These are phyloP conservation scores for Mycosphaerella sp. DNA, from an alignment of 2,329 filamentous ascomycete genomes.

Conservation along the genomic window DNA sequence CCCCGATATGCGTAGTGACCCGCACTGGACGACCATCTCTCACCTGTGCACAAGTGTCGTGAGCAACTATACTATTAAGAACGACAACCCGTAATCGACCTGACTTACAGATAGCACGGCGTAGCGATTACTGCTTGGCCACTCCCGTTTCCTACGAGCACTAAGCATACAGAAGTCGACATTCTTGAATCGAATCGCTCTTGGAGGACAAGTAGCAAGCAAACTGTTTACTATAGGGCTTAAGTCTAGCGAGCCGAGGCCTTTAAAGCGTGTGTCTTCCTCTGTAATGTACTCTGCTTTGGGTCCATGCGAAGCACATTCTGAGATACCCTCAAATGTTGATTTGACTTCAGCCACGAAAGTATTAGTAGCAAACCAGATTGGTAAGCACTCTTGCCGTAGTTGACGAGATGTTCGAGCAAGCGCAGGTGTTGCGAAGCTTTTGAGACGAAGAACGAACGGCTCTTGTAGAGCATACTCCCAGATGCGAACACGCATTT, in stretches of 20 bases:
- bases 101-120: conserved; percentile 11
- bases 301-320: conserved; percentile 6
- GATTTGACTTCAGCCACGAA: conserved; percentile 18
- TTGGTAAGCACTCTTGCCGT: conserved; percentile 18
- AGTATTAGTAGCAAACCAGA: conserved; percentile 21
- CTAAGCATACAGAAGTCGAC: conserved; percentile 12
- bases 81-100: neutral
- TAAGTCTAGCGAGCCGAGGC: conserved; percentile 6
- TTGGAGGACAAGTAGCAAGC: conserved; percentile 1
- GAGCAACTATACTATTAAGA: neutral
- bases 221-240: neutral
- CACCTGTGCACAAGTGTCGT: neutral
- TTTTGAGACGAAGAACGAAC: conserved; percentile 4
- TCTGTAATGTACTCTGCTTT: conserved; percentile 5
- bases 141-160: neutral
- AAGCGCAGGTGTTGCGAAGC: conserved; percentile 3
- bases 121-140: conserved; percentile 3
- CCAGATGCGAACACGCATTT: conserved; percentile 10
- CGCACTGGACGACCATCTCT: conserved; percentile 3
- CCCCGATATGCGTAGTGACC: conserved; percentile 7
- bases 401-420: conserved; percentile 13
- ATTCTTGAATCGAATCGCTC: conserved; percentile 4
- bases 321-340: conserved; percentile 6
- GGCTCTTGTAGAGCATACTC: conserved; percentile 1
- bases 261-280: conserved; percentile 3